Evolutionary conservation across 345 rosid genomes (phyloP).

Genomic region (Nasturtium officinale): DNA sequence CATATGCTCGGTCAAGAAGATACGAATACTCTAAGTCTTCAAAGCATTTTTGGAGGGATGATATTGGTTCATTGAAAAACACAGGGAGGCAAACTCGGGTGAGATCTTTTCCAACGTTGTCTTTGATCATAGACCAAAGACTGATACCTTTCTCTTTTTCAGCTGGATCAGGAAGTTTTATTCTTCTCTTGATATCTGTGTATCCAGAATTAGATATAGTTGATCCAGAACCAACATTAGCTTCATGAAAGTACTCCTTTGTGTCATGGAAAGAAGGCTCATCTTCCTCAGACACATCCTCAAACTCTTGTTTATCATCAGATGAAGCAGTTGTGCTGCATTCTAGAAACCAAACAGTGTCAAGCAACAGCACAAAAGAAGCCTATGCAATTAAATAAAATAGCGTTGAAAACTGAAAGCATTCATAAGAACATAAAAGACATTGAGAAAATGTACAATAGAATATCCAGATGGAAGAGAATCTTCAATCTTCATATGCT

Average conservation of each 20-base stretch:
- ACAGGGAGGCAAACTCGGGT: constrained; percentile 97
- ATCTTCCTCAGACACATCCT: constrained; percentile 86
- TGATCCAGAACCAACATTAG: constrained; percentile 45
- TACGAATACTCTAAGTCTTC: constrained; percentile 96
- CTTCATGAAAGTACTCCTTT: constrained; percentile 65
- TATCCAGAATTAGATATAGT: constrained; percentile 40
- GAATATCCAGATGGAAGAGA: background rate
- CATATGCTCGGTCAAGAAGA: constrained; percentile 86
- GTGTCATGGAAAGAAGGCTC: constrained; percentile 76
- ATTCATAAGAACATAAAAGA: background rate
- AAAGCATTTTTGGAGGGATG: constrained; percentile 95
- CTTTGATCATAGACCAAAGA: constrained; percentile 99
- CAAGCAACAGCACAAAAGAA: constrained; percentile 31
- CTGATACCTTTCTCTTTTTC: constrained; percentile 98
- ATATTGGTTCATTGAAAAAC: constrained; percentile 94
- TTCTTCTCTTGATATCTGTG: constrained; percentile 63
- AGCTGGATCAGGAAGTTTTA: constrained; percentile 86
- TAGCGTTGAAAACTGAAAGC: background rate
- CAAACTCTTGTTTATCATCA: constrained; percentile 89
- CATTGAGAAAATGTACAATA: background rate
- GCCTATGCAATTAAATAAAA: background rate
- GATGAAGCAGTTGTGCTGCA: constrained; percentile 97
- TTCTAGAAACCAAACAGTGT: constrained; percentile 60
- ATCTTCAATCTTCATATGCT: background rate
- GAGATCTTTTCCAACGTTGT: constrained; percentile 97